phyloP scores from a whole-genome alignment of 2,329 filamentous ascomycete genomes.

The Chaetomium sp. region DNA sequence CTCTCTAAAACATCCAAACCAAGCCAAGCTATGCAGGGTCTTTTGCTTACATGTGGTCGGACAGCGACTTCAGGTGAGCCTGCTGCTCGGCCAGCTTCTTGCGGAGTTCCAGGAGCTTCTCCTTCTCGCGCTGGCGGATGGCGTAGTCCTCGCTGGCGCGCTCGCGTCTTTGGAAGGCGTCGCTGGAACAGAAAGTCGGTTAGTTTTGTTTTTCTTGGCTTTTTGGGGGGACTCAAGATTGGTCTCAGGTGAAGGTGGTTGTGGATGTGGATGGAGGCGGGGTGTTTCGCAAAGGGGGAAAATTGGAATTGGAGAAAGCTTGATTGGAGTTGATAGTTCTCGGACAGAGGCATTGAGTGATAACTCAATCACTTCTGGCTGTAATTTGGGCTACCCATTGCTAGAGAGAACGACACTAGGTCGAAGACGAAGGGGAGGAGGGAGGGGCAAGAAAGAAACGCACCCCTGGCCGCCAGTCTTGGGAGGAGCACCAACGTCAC shows the following conservation, averaged over 20 bases:
- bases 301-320: no score
- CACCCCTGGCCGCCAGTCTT: slow-evolving; percentile 49
- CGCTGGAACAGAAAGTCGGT: slow-evolving; percentile 44
- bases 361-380: no score
- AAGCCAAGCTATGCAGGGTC: no score
- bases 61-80: slow-evolving; percentile 75
- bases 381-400: no score
- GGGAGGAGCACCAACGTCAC: slow-evolving; percentile 60
- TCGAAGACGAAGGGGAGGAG: not conserved
- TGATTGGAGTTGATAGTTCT: no score
- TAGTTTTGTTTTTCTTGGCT: slow-evolving; percentile 1
- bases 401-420: not conserved
- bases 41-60: slow-evolving; percentile 70
- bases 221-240: no score
- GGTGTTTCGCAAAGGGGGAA: no score
- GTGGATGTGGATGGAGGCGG: no score
- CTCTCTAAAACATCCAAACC: no score
- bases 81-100: slow-evolving; percentile 70
- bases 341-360: no score
- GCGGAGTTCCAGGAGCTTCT: slow-evolving; percentile 77
- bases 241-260: no score
- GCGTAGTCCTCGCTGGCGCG: slow-evolving; percentile 77
- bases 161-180: slow-evolving; percentile 90
- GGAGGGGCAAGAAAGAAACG: slow-evolving; percentile 25
- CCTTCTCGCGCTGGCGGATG: slow-evolving; percentile 80